Percentiles rank a stretch among this genome's conserved stretches.
phyloP scores from a whole-genome alignment of 495 filamentous ascomycete genomes.

The Daldinia vernicosa region DNA sequence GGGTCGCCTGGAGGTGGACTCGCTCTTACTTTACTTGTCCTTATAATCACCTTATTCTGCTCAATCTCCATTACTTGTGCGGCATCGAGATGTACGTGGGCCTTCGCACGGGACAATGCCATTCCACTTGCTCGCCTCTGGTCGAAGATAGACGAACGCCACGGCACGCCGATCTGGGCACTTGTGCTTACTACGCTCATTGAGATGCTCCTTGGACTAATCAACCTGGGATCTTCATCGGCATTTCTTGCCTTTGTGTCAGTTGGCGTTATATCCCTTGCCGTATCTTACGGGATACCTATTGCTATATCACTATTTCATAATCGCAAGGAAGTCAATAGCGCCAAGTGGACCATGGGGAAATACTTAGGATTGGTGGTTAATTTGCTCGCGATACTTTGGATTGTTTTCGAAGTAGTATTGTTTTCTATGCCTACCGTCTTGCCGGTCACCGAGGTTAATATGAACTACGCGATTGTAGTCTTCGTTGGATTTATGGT shows the following conservation, averaged over 20 bases:
- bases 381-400: slow-evolving; percentile 56
- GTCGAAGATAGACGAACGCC: slow-evolving; percentile 59
- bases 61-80: slow-evolving; percentile 63
- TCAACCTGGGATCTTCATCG: slow-evolving; percentile 62
- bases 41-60: slow-evolving; percentile 68
- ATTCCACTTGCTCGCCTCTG: slow-evolving; percentile 71
- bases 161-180: slow-evolving; percentile 59
- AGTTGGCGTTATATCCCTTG: slow-evolving; percentile 68
- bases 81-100: slow-evolving; percentile 62
- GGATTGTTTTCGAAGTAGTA: slow-evolving; percentile 63
- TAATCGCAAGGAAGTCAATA: slow-evolving; percentile 48
- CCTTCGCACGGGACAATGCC: slow-evolving; percentile 65
- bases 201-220: slow-evolving; percentile 62
- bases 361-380: slow-evolving; percentile 56
- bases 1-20: slow-evolving; percentile 68
- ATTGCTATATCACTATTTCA: slow-evolving; percentile 54
- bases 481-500: slow-evolving; percentile 68
- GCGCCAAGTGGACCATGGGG: slow-evolving; percentile 65
- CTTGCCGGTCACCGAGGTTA: slow-evolving; percentile 66
- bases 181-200: slow-evolving; percentile 63
- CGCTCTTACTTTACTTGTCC: slow-evolving; percentile 71
- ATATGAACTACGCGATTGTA: slow-evolving; percentile 71
- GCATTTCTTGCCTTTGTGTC: slow-evolving; percentile 66
- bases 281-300: slow-evolving; percentile 68
- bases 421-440: slow-evolving; percentile 71